phyloP scores from a whole-genome alignment of 2,329 filamentous ascomycete species.

The Fusarium goolgardi region DNA sequence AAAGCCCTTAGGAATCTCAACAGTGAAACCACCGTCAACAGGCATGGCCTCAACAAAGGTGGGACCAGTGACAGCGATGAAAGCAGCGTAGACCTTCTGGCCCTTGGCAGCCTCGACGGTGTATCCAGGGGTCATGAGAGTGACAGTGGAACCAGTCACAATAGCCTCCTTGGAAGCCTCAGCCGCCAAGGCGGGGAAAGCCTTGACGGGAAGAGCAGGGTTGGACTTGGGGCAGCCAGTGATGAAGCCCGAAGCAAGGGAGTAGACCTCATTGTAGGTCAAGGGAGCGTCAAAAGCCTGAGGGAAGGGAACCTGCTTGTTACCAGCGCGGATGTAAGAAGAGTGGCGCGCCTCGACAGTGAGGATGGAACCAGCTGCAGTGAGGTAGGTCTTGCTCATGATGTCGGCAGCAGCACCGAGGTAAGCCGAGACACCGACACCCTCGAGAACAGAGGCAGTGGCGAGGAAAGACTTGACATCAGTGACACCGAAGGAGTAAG shows the following conservation, averaged over 20 bases:
- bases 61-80: slow-evolving; percentile 48
- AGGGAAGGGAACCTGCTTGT: slow-evolving; percentile 64
- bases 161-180: slow-evolving; percentile 42
- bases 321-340: slow-evolving; percentile 65
- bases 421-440: slow-evolving; percentile 73
- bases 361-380: slow-evolving; percentile 72
- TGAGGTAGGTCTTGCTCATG: slow-evolving; percentile 67
- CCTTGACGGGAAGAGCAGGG: slow-evolving; percentile 67
- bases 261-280: slow-evolving; percentile 69
- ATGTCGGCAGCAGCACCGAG: slow-evolving; percentile 72
- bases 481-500: slow-evolving; percentile 70
- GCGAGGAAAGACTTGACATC: slow-evolving; percentile 68
- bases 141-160: slow-evolving; percentile 45
- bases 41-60: slow-evolving; percentile 37
- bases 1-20: slow-evolving; percentile 46
- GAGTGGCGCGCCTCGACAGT: slow-evolving; percentile 72
- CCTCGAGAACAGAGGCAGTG: slow-evolving; percentile 72
- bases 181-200: slow-evolving; percentile 63
- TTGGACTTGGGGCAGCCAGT: slow-evolving; percentile 66
- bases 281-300: slow-evolving; percentile 71
- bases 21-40: slow-evolving; percentile 42
- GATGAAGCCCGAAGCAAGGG: slow-evolving; percentile 73
- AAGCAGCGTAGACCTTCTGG: slow-evolving; percentile 50
- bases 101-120: slow-evolving; percentile 43
- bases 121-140: slow-evolving; percentile 44